phyloP scores from a whole-genome alignment of 176 grass and related monocot genomes.

The Musa acuminata region DNA sequence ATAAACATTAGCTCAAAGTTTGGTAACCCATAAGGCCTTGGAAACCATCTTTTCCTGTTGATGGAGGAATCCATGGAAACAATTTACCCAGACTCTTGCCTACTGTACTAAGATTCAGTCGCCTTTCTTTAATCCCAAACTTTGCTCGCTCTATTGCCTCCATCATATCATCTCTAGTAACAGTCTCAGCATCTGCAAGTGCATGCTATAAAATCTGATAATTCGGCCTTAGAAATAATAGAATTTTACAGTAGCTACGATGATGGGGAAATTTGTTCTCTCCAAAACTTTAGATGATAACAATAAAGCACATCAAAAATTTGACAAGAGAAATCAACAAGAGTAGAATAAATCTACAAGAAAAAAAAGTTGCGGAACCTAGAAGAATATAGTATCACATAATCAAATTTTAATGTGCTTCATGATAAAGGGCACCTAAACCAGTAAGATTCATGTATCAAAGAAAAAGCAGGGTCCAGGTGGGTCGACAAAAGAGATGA shows the following conservation, averaged over 20 bases:
- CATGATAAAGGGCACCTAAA: too few species aligned
- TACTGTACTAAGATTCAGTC: conserved; percentile 31
- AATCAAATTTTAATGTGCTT: too few species aligned
- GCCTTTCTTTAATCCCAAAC: conserved; percentile 66
- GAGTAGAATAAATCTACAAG: too few species aligned
- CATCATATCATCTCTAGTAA: conserved; percentile 82
- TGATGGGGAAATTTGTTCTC: neutral
- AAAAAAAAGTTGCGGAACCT: too few species aligned
- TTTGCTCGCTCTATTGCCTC: conserved; percentile 95
- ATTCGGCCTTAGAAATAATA: neutral
- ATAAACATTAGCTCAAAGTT: conserved; percentile 50
- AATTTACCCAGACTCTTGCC: conserved; percentile 59
- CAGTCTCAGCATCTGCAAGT: conserved; percentile 44
- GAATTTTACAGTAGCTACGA: neutral
- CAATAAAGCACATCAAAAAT: too few species aligned
- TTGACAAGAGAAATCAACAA: too few species aligned
- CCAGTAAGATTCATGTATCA: too few species aligned
- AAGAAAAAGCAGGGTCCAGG: too few species aligned
- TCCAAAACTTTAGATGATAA: too few species aligned
- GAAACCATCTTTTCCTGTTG: conserved; percentile 59
- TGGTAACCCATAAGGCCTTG: conserved; percentile 56
- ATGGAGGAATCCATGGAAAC: conserved; percentile 74
- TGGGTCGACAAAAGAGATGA: too few species aligned
- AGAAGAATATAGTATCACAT: too few species aligned
- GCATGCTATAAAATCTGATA: neutral